Percentiles rank a stretch among this genome's conserved stretches.
phyloP scores from a whole-genome alignment of 2,329 filamentous ascomycete genomes.

The Penicillium expansum region DNA sequence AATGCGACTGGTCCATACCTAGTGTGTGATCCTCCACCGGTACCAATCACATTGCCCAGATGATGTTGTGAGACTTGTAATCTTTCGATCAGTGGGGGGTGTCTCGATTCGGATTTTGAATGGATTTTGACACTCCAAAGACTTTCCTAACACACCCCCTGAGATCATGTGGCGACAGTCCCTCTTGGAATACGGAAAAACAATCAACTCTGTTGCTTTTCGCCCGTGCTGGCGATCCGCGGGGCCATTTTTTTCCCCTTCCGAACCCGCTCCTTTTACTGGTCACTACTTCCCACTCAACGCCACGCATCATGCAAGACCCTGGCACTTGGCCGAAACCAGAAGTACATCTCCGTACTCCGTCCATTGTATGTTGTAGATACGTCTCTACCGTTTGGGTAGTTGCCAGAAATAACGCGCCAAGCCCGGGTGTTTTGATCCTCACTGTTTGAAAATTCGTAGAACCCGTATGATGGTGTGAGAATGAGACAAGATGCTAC shows the following conservation, averaged over 20 bases:
- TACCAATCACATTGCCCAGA: slow-evolving; percentile 3
- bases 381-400: background rate
- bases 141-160: background rate
- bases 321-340: background rate
- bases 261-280: background rate
- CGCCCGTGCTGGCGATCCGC: slow-evolving; percentile 6
- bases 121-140: background rate
- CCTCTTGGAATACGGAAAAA: too few species aligned
- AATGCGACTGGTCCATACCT: slow-evolving; percentile 8
- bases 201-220: too few species aligned
- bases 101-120: background rate
- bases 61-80: background rate
- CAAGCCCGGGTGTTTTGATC: background rate
- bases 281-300: background rate
- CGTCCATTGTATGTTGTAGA: background rate
- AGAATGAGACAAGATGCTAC: background rate
- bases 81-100: too few species aligned
- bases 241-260: background rate
- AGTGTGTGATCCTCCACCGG: background rate
- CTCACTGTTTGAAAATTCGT: background rate
- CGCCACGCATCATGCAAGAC: background rate
- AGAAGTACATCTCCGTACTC: background rate
- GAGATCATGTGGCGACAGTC: background rate
- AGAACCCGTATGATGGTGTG: background rate
- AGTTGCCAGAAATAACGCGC: background rate